phyloP scores from a whole-genome alignment of 306 rosid genomes.

The Sophora flavescens region DNA sequence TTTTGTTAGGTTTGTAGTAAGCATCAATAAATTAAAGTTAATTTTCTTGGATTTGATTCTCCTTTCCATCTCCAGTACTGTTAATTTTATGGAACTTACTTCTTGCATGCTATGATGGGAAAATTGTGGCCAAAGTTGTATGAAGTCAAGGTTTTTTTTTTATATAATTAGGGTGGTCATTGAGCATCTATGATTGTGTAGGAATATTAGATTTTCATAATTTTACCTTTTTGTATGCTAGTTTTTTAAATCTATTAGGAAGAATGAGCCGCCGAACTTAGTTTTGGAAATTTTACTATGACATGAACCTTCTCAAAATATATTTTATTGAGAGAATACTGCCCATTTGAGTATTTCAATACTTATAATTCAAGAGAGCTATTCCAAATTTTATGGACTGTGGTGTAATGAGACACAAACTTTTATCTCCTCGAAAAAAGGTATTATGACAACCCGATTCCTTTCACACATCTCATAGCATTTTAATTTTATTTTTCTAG shows the following conservation, averaged over 20 bases:
- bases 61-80: background rate
- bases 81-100: conserved; percentile 6
- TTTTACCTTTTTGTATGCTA: conserved; percentile 16
- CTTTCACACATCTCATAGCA: too few species aligned
- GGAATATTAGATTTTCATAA: conserved; percentile 48
- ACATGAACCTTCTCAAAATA: background rate
- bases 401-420: too few species aligned
- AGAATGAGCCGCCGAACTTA: conserved; percentile 6
- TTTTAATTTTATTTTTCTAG: too few species aligned
- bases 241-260: background rate
- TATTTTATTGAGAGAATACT: background rate
- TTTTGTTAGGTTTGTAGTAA: background rate
- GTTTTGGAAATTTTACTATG: background rate
- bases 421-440: too few species aligned
- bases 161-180: conserved; percentile 49
- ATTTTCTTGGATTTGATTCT: background rate
- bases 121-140: conserved; percentile 89
- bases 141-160: conserved; percentile 64
- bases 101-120: conserved; percentile 75
- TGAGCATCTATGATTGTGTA: conserved; percentile 67
- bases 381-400: too few species aligned
- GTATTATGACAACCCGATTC: too few species aligned
- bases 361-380: background rate
- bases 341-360: background rate
- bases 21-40: background rate